Evolutionary conservation across 2,329 filamentous ascomycete species (phyloP).

Genomic region (Botrytis paeoniae): DNA sequence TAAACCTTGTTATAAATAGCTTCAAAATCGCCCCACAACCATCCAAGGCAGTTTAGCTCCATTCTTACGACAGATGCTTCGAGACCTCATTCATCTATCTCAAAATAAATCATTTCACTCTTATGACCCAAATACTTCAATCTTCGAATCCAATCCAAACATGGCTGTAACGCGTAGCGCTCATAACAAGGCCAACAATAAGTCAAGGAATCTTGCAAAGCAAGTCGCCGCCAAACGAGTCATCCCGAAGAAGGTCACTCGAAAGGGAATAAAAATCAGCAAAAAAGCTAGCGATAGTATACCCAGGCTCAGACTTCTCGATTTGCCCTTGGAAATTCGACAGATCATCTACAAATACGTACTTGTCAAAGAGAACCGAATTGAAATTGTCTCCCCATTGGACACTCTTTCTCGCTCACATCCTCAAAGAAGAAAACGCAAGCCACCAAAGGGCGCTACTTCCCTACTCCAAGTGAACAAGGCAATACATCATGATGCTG

Average conservation of each 20-base stretch:
- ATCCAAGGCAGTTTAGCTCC: not conserved
- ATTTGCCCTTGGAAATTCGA: not conserved
- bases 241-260: not conserved
- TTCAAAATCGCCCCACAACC: not conserved
- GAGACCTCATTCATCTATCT: not conserved
- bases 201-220: too few relatives aligned
- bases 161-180: not conserved
- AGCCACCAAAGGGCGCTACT: too few relatives aligned
- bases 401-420: not conserved
- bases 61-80: not conserved
- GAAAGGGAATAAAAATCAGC: not conserved
- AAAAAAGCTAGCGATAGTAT: not conserved
- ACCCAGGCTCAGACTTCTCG: not conserved
- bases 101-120: too few relatives aligned
- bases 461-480: not conserved
- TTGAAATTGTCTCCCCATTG: not conserved
- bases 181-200: not conserved
- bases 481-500: not conserved
- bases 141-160: not conserved
- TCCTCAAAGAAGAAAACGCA: not conserved
- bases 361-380: not conserved
- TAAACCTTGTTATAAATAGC: not conserved
- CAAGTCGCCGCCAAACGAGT: not conserved
- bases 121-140: not conserved
- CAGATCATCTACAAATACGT: not conserved